Evolutionary conservation across 2,329 filamentous ascomycete genomes (phyloP).

Genomic region (Epicoccum nigrum): DNA sequence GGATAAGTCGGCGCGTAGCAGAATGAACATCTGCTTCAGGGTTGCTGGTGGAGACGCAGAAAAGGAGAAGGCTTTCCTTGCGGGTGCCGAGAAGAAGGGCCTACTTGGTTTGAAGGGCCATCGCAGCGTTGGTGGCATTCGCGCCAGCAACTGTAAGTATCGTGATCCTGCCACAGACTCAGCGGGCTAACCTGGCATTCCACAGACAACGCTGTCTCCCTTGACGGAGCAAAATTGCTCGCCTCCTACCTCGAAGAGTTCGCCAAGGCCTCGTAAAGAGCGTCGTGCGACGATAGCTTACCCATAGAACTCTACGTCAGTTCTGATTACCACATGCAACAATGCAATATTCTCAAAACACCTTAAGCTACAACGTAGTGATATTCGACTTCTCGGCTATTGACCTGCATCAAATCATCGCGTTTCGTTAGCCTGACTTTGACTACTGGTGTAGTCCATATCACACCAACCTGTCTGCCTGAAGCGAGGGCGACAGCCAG

Average conservation of each 20-base stretch:
- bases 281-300: neutral
- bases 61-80: conserved; percentile 80
- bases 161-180: neutral
- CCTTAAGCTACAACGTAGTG: neutral
- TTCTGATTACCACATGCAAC: conserved; percentile 2
- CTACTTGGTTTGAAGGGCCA: conserved; percentile 88
- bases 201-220: conserved; percentile 75
- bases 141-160: conserved; percentile 73
- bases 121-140: conserved; percentile 82
- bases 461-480: neutral
- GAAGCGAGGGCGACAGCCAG: neutral
- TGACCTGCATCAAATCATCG: neutral
- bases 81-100: conserved; percentile 69
- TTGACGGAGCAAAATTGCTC: conserved; percentile 71
- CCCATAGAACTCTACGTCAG: neutral
- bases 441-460: conserved; percentile 4
- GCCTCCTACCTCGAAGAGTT: conserved; percentile 68
- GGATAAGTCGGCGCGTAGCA: conserved; percentile 73
- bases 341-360: conserved; percentile 7
- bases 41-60: conserved; percentile 69
- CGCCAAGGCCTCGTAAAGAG: conserved; percentile 48
- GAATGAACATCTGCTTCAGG: conserved; percentile 96
- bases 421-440: neutral
- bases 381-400: neutral
- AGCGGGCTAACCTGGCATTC: conserved; percentile 13